A percentile compares a stretch with the other conserved stretches of the same genome.
phyloP scores from a whole-genome alignment of 2,329 filamentous ascomycete species.

The Exophiala mesophila region DNA sequence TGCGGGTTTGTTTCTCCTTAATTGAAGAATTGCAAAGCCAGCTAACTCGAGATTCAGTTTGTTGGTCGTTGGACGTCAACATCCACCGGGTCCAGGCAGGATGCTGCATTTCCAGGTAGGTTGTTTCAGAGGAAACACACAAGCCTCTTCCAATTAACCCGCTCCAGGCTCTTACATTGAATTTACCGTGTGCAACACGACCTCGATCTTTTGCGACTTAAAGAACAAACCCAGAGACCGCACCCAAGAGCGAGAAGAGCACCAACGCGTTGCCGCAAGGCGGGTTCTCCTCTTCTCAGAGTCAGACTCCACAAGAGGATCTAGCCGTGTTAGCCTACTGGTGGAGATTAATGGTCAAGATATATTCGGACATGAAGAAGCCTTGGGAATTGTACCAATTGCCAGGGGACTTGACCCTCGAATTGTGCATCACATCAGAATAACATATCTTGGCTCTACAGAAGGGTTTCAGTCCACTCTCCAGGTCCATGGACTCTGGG shows the following conservation, averaged over 20 bases:
- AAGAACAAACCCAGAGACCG: slow-evolving; percentile 5
- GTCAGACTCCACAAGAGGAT: background rate
- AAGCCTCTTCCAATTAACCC: no score
- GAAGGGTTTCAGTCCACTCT: slow-evolving; percentile 23
- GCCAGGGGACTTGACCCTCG: slow-evolving; percentile 21
- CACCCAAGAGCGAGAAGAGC: background rate
- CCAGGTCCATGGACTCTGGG: slow-evolving; percentile 30
- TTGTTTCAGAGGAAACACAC: no score
- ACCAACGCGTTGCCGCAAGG: background rate
- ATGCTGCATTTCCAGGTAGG: slow-evolving; percentile 18
- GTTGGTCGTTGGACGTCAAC: slow-evolving; percentile 17
- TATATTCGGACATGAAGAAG: slow-evolving; percentile 3
- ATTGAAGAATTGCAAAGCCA: background rate
- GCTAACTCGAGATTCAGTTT: slow-evolving; percentile 6
- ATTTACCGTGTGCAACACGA: slow-evolving; percentile 15
- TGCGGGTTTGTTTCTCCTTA: background rate
- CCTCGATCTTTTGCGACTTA: slow-evolving; percentile 11
- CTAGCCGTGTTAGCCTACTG: slow-evolving; percentile 8
- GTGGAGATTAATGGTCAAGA: slow-evolving; percentile 8
- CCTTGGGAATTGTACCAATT: slow-evolving; percentile 19
- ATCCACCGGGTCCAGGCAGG: slow-evolving; percentile 8
- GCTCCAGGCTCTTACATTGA: slow-evolving; percentile 17
- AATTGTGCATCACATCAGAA: slow-evolving; percentile 24
- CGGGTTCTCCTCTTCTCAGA: slow-evolving; percentile 1
- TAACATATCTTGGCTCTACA: slow-evolving; percentile 14